Evolutionary conservation across 768 basidiomycete species (phyloP).

Genomic region (Trametes sanguinea): DNA sequence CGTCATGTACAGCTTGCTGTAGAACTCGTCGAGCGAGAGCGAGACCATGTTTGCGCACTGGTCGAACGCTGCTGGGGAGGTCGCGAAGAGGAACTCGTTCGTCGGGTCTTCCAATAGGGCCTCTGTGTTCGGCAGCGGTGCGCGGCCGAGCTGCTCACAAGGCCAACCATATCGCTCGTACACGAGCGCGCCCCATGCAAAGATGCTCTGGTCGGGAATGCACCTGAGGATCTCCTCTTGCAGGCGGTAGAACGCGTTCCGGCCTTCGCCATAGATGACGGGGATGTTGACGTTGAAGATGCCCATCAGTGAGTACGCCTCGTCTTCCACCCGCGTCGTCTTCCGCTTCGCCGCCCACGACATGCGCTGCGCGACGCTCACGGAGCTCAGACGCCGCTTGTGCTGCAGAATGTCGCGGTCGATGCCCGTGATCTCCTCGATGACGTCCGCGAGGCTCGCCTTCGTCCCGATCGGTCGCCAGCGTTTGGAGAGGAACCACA

Average conservation of each 20-base stretch:
- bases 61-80: not conserved
- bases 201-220: slow-evolving; percentile 11
- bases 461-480: slow-evolving; percentile 13
- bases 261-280: slow-evolving; percentile 11
- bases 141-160: not conserved
- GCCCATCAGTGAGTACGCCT: slow-evolving; percentile 16
- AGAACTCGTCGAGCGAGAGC: not conserved
- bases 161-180: slow-evolving; percentile 4
- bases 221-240: slow-evolving; percentile 9
- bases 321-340: slow-evolving; percentile 16
- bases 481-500: slow-evolving; percentile 2
- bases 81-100: slow-evolving; percentile 4
- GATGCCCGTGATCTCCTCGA: slow-evolving; percentile 8
- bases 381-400: not conserved
- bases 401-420: slow-evolving; percentile 3
- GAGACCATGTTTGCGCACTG: not conserved
- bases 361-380: slow-evolving; percentile 18
- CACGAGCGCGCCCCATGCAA: slow-evolving; percentile 5
- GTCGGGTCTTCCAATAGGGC: not conserved
- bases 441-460: slow-evolving; percentile 10
- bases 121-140: not conserved
- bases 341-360: slow-evolving; percentile 16
- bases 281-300: slow-evolving; percentile 11
- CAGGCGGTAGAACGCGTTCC: slow-evolving; percentile 11
- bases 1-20: not conserved